Evolutionary conservation across 495 filamentous ascomycete species (phyloP), one percentile per base, ranked within the genome.

Genomic region (Alectoria sarmentosa): DNA sequence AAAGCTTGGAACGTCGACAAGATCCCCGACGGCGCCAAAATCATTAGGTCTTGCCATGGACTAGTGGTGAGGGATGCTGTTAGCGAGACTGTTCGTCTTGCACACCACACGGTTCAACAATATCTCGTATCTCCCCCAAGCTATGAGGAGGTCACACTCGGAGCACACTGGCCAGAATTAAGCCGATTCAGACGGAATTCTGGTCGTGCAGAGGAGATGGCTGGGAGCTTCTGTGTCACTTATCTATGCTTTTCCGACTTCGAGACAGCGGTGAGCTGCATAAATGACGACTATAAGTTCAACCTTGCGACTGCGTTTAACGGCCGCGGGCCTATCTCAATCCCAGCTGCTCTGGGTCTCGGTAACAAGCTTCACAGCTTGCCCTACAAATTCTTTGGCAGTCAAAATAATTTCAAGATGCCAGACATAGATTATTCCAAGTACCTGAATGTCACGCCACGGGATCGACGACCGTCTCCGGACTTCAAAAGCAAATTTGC

Each of bases 1-100:
- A 61, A 19, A 3, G 19, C 1, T 0, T 76, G 73, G 75, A 61
- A 69, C 44, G 14, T 60, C 8, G 58, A 61, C 11, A 72, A 70
- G 38, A 70, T 75, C 14, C 75, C 75, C 10, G 34, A 64, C n/a
- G 62, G 32, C 23, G 67, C 71, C 28, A 67, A 67, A 21, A 44
- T 75, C 10, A 61, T 76, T n/a, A 69, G 69, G 30, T 68, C 70
- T 23, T 76, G 75, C 65, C 67, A 65, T 30, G 74, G 74, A 57
- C 68, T 76, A 21, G 68, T 74, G 23, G 66, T 75, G 14, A 42
- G 70, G 19, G 72, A 75, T 59, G 37, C 63, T 14, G 41, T 55
- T 46, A 69, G 73, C 56, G 34, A 55, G 17, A 64, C 44, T 38
- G 73, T 74, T 32, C 74, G 74, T 21, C 74, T 76, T 46, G 74